Conservation (phyloP, 306 rosid genomes). For the Bauhinia variegata region DNA sequence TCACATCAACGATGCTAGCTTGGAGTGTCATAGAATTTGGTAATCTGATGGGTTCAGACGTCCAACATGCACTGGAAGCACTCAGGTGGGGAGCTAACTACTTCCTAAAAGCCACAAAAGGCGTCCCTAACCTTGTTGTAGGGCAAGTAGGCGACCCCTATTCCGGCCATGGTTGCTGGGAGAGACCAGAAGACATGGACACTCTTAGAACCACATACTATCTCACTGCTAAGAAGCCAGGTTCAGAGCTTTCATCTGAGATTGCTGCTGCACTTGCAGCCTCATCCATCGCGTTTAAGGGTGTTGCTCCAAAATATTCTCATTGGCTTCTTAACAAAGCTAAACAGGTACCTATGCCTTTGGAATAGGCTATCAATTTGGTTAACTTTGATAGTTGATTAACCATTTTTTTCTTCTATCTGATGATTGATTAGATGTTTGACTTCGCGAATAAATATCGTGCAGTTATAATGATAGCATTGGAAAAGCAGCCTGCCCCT, state of each 20-base stretch:
- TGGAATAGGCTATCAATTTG: neutral
- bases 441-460: neutral
- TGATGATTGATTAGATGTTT: conserved; percentile 9
- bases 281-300: conserved; percentile 44
- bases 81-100: conserved; percentile 57
- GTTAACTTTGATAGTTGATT: no score
- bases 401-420: no score
- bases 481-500: neutral
- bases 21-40: conserved; percentile 65
- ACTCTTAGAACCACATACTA: conserved; percentile 37
- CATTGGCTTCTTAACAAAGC: conserved; percentile 26
- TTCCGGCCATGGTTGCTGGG: conserved; percentile 49
- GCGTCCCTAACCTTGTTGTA: conserved; percentile 18
- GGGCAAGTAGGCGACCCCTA: conserved; percentile 47
- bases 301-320: conserved; percentile 27
- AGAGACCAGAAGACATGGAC: conserved; percentile 70
- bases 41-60: conserved; percentile 41
- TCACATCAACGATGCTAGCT: conserved; percentile 46
- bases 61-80: conserved; percentile 43
- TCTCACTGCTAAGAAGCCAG: neutral
- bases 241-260: conserved; percentile 53
- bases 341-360: conserved; percentile 21
- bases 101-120: conserved; percentile 47
- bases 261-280: conserved; percentile 58
- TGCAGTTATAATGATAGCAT: neutral